Percentiles rank a stretch among this genome's conserved stretches.
Evolutionary conservation across 2,329 filamentous ascomycete species (phyloP).

Genomic region (Botrytis hyacinthi): DNA sequence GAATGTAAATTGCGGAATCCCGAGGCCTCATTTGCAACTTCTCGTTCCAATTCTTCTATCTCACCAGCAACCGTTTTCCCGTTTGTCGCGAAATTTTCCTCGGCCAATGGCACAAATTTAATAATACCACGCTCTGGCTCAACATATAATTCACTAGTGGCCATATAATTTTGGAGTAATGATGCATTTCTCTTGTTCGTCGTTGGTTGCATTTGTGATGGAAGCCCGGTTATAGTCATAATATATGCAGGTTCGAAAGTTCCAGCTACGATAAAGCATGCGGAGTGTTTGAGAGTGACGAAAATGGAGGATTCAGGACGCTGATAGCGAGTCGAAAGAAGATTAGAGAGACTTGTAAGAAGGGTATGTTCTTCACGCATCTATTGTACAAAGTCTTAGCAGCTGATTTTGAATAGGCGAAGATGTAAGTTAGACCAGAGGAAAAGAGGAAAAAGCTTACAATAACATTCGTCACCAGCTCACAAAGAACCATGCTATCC

Average conservation of each 20-base stretch:
- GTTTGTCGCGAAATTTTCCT: slow-evolving; percentile 70
- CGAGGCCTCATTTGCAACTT: slow-evolving; percentile 21
- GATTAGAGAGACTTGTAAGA: slow-evolving; percentile 69
- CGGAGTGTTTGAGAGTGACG: slow-evolving; percentile 72
- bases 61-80: slow-evolving; percentile 68
- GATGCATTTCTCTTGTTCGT: slow-evolving; percentile 79
- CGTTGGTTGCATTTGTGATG: slow-evolving; percentile 65
- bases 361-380: slow-evolving; percentile 74
- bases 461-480: slow-evolving; percentile 63
- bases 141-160: slow-evolving; percentile 64
- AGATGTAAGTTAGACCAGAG: background rate
- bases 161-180: slow-evolving; percentile 74
- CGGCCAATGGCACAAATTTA: slow-evolving; percentile 66
- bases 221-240: slow-evolving; percentile 69
- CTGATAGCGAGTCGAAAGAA: slow-evolving; percentile 72
- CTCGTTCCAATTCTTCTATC: slow-evolving; percentile 52
- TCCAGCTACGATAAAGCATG: slow-evolving; percentile 71
- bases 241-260: slow-evolving; percentile 78
- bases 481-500: slow-evolving; percentile 55
- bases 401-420: slow-evolving; percentile 27
- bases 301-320: slow-evolving; percentile 71
- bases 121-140: slow-evolving; percentile 65
- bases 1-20: slow-evolving; percentile 28
- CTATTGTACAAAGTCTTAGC: slow-evolving; percentile 43
- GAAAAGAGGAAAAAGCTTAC: slow-evolving; percentile 43